Percentiles rank a stretch among this genome's conserved stretches.
phyloP scores from a whole-genome alignment of 371 early-diverging fungal species.

The Umbelopsis sp. region DNA sequence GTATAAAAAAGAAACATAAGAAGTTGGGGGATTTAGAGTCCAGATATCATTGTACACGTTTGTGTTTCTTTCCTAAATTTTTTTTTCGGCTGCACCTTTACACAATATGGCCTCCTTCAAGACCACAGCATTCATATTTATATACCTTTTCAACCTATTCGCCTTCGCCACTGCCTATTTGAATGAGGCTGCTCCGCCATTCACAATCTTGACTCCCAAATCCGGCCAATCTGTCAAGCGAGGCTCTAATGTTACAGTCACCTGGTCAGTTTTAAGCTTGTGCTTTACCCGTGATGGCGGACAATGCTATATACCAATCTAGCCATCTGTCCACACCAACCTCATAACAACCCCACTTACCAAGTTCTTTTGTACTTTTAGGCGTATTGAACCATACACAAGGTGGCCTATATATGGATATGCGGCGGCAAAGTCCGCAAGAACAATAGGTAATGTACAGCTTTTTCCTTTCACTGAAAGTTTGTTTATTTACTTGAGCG shows the following conservation, averaged over 20 bases:
- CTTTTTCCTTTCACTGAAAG: no score
- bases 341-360: neutral
- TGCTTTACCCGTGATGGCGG: neutral
- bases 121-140: neutral
- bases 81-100: neutral
- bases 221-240: constrained; percentile 21
- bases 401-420: constrained; percentile 30
- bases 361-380: neutral
- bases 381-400: constrained; percentile 25
- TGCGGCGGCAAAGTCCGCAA: constrained; percentile 28
- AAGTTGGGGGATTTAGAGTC: no score
- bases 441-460: constrained; percentile 23
- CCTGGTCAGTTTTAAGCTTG: constrained; percentile 23
- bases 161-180: neutral
- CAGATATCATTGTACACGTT: neutral
- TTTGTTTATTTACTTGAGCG: neutral
- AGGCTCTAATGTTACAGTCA: constrained; percentile 25
- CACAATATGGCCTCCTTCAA: neutral
- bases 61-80: neutral
- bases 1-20: no score
- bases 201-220: constrained; percentile 26
- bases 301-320: neutral
- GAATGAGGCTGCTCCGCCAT: constrained; percentile 27
- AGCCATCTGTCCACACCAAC: neutral
- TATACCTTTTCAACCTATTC: neutral